Conservation (phyloP, 176 grass and related monocot genomes). For the Typha latifolia region DNA sequence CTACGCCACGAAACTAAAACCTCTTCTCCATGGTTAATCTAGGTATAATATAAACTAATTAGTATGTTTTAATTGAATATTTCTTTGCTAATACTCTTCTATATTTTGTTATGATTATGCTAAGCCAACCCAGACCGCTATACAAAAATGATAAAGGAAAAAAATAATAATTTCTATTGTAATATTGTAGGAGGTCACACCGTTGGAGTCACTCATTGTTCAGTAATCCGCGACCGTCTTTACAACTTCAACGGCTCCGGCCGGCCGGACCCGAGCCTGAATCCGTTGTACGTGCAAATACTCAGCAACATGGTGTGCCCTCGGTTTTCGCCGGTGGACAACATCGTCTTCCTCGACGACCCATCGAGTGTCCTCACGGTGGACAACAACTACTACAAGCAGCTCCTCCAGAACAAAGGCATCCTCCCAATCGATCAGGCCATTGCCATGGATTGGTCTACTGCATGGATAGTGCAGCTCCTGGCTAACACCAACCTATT, state of each 20-base stretch:
- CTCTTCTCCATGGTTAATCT: no score
- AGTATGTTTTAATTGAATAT: no score
- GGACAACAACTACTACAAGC: constrained; percentile 61
- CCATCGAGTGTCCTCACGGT: constrained; percentile 34
- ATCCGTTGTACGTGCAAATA: constrained; percentile 24
- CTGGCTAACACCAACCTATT: not conserved
- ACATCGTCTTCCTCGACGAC: constrained; percentile 60
- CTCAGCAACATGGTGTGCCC: constrained; percentile 41
- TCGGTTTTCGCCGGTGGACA: constrained; percentile 15
- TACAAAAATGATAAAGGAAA: no score
- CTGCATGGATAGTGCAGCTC: constrained; percentile 33
- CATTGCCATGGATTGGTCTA: constrained; percentile 24
- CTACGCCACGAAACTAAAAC: no score
- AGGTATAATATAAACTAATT: no score
- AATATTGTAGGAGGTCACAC: constrained; percentile 53
- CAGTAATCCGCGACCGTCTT: constrained; percentile 42
- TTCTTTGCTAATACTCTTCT: no score
- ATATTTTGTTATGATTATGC: no score
- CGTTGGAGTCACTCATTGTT: constrained; percentile 78
- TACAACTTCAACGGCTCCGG: constrained; percentile 52
- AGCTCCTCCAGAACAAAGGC: constrained; percentile 39
- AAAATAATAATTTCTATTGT: no score
- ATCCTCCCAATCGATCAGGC: constrained; percentile 61
- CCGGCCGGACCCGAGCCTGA: constrained; percentile 48
- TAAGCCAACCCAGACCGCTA: no score